Percentiles rank a stretch among this genome's conserved stretches.
Conservation (phyloP, 139 green algal species). For the Pseudopediastrum boryanum region DNA sequence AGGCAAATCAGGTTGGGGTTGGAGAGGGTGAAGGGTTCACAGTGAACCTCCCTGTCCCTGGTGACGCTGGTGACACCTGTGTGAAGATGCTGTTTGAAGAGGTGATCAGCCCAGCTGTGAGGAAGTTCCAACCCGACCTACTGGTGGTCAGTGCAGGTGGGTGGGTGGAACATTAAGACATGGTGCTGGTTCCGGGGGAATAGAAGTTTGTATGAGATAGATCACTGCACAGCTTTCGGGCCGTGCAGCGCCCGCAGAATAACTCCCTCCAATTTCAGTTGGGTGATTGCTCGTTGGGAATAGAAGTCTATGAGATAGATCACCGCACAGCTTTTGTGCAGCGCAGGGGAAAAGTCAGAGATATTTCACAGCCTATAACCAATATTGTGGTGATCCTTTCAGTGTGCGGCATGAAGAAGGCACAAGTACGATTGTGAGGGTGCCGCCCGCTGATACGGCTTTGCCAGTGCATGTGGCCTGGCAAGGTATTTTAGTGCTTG, state of each 20-base stretch:
- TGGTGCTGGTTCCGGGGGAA: conserved; percentile 15
- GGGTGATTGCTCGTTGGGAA: too few species aligned
- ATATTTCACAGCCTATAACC: too few species aligned
- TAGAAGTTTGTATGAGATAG: neutral
- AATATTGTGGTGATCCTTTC: too few species aligned
- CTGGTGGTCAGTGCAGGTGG: conserved; percentile 80
- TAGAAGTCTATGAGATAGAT: too few species aligned
- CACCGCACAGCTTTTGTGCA: too few species aligned
- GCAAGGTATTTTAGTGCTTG: too few species aligned
- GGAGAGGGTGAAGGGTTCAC: conserved; percentile 73
- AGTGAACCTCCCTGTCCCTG: conserved; percentile 86
- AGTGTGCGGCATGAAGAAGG: too few species aligned
- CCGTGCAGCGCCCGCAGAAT: too few species aligned
- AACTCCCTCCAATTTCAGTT: neutral
- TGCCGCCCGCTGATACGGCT: too few species aligned
- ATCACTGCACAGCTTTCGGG: neutral
- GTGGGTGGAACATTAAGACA: neutral
- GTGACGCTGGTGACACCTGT: conserved; percentile 66
- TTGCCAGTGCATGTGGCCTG: too few species aligned
- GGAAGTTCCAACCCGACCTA: conserved; percentile 83
- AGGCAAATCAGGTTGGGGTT: conserved; percentile 62
- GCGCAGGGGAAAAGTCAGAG: too few species aligned
- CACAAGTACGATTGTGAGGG: too few species aligned
- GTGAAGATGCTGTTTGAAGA: conserved; percentile 70
- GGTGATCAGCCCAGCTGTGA: conserved; percentile 75